phyloP scores from a whole-genome alignment of 2,329 filamentous ascomycete genomes.

The Penicillium corylophilum region DNA sequence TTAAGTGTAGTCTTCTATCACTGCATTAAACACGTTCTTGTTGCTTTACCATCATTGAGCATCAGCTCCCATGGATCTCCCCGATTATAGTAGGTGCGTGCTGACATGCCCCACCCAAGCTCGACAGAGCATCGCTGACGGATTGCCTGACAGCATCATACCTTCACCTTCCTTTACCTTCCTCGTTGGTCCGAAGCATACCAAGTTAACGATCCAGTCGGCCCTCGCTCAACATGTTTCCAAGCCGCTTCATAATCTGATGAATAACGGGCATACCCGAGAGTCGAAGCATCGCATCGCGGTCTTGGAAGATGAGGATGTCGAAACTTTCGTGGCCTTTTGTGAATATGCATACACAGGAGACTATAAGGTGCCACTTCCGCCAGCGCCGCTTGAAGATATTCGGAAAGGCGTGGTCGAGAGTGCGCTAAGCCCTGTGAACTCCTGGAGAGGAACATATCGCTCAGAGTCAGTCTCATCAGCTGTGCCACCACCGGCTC shows the following conservation, averaged over 20 bases:
- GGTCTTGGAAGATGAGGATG: slow-evolving; percentile 48
- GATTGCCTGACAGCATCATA: slow-evolving; percentile 37
- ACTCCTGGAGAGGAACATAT: slow-evolving; percentile 18
- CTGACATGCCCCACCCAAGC: background rate
- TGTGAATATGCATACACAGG: slow-evolving; percentile 53
- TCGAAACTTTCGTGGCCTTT: slow-evolving; percentile 50
- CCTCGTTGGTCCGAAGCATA: slow-evolving; percentile 47
- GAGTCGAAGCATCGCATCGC: slow-evolving; percentile 46
- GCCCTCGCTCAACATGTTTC: slow-evolving; percentile 47
- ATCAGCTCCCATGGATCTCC: slow-evolving; percentile 28
- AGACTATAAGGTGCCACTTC: slow-evolving; percentile 42
- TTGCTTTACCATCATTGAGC: background rate
- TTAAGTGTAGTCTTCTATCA: slow-evolving; percentile 4
- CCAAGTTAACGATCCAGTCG: slow-evolving; percentile 48
- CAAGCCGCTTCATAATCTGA: slow-evolving; percentile 43
- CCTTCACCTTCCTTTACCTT: slow-evolving; percentile 48
- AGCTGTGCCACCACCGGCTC: slow-evolving; percentile 30
- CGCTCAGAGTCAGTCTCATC: slow-evolving; percentile 27
- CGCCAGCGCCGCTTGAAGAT: slow-evolving; percentile 23
- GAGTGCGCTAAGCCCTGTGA: slow-evolving; percentile 3
- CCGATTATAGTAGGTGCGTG: slow-evolving; percentile 37
- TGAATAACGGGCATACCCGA: slow-evolving; percentile 48
- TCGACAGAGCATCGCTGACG: slow-evolving; percentile 2
- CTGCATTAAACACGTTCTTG: background rate
- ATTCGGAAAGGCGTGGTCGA: slow-evolving; percentile 15